Conservation (phyloP, 148 eudicot genomes). For the Spergularia marina region DNA sequence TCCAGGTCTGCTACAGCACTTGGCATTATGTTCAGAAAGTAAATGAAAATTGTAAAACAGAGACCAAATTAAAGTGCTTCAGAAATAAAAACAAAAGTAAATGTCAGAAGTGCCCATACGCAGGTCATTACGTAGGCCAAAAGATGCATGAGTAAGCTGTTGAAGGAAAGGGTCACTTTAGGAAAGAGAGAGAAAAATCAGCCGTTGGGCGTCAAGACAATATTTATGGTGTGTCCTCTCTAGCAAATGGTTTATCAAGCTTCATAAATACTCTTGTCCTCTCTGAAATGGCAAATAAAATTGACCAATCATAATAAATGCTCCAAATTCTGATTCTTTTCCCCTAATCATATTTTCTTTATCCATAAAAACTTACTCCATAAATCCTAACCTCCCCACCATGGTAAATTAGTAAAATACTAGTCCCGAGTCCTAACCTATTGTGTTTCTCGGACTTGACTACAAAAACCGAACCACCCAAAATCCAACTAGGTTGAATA, state of each 20-base stretch:
- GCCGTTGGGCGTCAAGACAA: slow-evolving; percentile 19
- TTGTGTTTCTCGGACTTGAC: no score
- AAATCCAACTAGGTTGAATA: no score
- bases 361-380: no score
- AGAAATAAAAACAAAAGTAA: slow-evolving; percentile 6
- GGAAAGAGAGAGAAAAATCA: slow-evolving; percentile 12
- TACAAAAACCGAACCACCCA: not conserved
- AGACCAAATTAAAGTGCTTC: not conserved
- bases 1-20: slow-evolving; percentile 14
- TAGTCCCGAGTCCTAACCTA: no score
- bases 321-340: not conserved
- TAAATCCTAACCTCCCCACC: no score
- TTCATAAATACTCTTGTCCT: slow-evolving; percentile 27
- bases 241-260: slow-evolving; percentile 25
- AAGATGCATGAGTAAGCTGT: not conserved
- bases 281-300: slow-evolving; percentile 11
- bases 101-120: slow-evolving; percentile 12
- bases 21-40: slow-evolving; percentile 17
- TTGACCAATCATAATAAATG: slow-evolving; percentile 9
- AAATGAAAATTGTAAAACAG: not conserved
- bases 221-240: slow-evolving; percentile 25
- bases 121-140: not conserved
- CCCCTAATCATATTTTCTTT: no score
- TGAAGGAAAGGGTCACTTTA: no score
- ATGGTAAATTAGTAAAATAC: no score